Conservation (phyloP, 1,139 yeast genomes). For the Protomyces macrosporus region DNA sequence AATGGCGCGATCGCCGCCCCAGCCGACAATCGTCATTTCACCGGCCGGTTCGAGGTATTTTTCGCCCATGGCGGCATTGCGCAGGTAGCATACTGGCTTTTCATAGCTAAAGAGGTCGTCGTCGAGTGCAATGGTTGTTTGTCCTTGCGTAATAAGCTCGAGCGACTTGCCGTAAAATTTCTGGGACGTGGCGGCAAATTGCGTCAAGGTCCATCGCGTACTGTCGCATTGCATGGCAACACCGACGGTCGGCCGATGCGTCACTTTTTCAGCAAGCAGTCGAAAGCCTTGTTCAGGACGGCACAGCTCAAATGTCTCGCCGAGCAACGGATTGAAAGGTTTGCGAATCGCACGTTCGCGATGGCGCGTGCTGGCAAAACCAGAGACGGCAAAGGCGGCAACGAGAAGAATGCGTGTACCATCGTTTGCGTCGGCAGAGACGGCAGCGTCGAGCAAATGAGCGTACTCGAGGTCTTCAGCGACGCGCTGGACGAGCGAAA, state of each 20-base stretch:
- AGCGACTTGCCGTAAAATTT: constrained; percentile 94
- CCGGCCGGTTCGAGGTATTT: constrained; percentile 87
- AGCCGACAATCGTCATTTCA: constrained; percentile 54
- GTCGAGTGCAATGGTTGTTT: constrained; percentile 30
- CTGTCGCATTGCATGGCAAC: constrained; percentile 77
- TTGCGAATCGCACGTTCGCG: constrained; percentile 74
- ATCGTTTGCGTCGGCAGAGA: constrained; percentile 41
- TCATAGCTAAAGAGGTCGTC: constrained; percentile 54
- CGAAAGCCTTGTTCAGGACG: constrained; percentile 71
- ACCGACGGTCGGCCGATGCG: constrained; percentile 68
- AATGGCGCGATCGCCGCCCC: constrained; percentile 4
- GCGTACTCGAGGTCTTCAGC: constrained; percentile 77
- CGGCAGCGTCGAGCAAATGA: constrained; percentile 59
- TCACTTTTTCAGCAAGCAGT: constrained; percentile 68
- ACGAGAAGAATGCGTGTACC: constrained; percentile 59
- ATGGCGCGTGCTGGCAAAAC: constrained; percentile 62
- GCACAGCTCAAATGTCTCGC: constrained; percentile 80
- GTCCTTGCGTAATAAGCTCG: constrained; percentile 73
- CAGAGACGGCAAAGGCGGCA: constrained; percentile 78
- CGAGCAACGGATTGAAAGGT: constrained; percentile 86
- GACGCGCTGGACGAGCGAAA: constrained; percentile 70
- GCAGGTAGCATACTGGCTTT: constrained; percentile 75
- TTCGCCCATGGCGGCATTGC: constrained; percentile 90
- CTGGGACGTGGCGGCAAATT: constrained; percentile 74
- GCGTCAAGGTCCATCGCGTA: constrained; percentile 66